A percentile compares a stretch with the other conserved stretches of the same genome.
These are phyloP conservation scores for Volvox reticuliferus DNA, from an alignment of 139 green algal species.

Conservation along the genomic window DNA sequence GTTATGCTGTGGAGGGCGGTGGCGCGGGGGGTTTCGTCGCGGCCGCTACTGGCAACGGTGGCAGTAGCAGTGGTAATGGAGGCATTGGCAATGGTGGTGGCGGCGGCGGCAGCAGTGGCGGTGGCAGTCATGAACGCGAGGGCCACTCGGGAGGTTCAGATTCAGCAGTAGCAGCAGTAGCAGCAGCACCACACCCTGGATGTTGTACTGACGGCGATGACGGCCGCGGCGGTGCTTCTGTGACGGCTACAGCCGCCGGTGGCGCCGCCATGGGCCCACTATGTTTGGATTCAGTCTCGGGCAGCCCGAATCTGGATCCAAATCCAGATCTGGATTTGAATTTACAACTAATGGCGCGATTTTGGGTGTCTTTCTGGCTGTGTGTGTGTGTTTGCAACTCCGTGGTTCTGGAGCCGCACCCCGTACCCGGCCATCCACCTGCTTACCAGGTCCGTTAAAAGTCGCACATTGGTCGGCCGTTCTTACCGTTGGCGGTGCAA, in stretches of 20 bases:
- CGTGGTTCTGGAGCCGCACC: slow-evolving; percentile 42
- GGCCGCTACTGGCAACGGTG: no score
- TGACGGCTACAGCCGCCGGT: background rate
- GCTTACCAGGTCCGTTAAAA: slow-evolving; percentile 21
- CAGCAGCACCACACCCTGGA: no score
- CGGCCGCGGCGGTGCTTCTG: background rate
- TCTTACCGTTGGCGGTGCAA: no score
- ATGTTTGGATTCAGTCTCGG: background rate
- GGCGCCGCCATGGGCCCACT: background rate
- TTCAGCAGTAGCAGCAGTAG: no score
- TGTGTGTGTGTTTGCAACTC: slow-evolving; percentile 7
- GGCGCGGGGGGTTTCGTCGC: background rate
- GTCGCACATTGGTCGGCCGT: no score
- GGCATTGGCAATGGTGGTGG: background rate
- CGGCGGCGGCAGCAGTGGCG: background rate
- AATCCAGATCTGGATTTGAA: background rate
- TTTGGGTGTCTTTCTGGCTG: background rate
- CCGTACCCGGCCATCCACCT: background rate
- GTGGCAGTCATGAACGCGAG: no score
- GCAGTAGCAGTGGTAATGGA: no score
- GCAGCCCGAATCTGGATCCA: background rate
- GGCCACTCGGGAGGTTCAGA: no score
- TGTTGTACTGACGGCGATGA: no score
- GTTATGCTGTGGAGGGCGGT: background rate
- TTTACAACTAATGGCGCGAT: background rate